Conservation (phyloP, 352 stramenopile genomes). For the Phytophthora agathidicida region DNA sequence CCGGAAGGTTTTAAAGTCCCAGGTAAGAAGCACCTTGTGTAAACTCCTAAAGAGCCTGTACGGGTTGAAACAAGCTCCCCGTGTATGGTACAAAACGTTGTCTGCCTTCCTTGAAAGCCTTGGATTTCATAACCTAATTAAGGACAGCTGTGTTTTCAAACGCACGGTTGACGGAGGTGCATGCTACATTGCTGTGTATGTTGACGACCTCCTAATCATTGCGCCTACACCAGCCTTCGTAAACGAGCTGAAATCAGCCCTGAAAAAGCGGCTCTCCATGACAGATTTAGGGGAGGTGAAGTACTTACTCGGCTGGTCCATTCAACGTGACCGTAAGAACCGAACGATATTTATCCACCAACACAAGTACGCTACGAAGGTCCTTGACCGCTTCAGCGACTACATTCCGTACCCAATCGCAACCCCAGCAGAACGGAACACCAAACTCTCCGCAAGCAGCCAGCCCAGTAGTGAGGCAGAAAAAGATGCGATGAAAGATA, state of each 20-base stretch:
- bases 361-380: no score
- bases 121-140: conserved; percentile 8
- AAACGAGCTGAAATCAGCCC: no score
- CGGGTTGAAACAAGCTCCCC: conserved; percentile 18
- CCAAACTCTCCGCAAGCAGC: conserved; percentile 7
- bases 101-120: no score
- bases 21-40: conserved; percentile 16
- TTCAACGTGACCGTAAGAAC: no score
- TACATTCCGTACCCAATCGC: no score
- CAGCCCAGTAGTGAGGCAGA: conserved; percentile 4
- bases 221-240: no score
- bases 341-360: no score
- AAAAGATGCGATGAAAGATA: conserved; percentile 8
- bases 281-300: no score
- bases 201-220: conserved; percentile 7
- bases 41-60: conserved; percentile 19
- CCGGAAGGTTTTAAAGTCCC: conserved; percentile 8
- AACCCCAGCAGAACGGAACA: conserved; percentile 14
- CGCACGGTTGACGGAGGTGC: not conserved
- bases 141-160: conserved; percentile 7
- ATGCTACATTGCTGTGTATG: conserved; percentile 17
- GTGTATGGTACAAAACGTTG: conserved; percentile 19
- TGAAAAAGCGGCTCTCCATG: no score
- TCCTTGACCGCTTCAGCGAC: no score
- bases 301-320: no score